Conservation (phyloP, 805 yeast species). For the Kluyveromyces nonfermentans region DNA sequence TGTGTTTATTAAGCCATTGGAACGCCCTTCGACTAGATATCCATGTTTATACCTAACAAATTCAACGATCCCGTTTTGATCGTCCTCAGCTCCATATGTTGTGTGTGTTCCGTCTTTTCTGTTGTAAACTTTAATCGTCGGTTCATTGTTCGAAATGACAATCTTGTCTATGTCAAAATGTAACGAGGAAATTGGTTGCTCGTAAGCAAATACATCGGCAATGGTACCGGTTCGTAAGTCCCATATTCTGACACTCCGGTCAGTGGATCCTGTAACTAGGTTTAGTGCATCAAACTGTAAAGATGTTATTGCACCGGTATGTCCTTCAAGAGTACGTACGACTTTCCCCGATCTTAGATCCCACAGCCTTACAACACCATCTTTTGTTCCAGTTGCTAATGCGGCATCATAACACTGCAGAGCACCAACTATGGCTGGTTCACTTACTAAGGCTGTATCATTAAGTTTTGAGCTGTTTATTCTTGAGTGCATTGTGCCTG, state of each 20-base stretch:
- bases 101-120: slow-evolving; percentile 45
- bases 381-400: slow-evolving; percentile 68
- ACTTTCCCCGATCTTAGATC: slow-evolving; percentile 65
- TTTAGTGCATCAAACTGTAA: slow-evolving; percentile 61
- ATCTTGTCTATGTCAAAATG: slow-evolving; percentile 53
- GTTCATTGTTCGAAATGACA: slow-evolving; percentile 43
- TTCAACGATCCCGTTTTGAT: slow-evolving; percentile 23
- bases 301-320: slow-evolving; percentile 58
- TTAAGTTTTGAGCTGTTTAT: slow-evolving; percentile 6
- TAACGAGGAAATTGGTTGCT: slow-evolving; percentile 43
- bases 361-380: slow-evolving; percentile 69
- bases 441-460: slow-evolving; percentile 5
- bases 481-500: slow-evolving; percentile 4
- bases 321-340: slow-evolving; percentile 52
- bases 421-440: slow-evolving; percentile 47
- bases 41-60: slow-evolving; percentile 49
- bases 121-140: slow-evolving; percentile 48
- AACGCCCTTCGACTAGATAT: slow-evolving; percentile 56
- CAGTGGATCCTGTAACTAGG: slow-evolving; percentile 54
- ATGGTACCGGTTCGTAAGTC: slow-evolving; percentile 61
- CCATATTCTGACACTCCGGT: slow-evolving; percentile 60
- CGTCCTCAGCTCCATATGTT: slow-evolving; percentile 38
- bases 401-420: slow-evolving; percentile 69
- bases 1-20: slow-evolving; percentile 49
- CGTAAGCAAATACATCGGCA: slow-evolving; percentile 52